Evolutionary conservation across 2,329 filamentous ascomycete species (phyloP).

Genomic region (Verticillium albo-atrum): DNA sequence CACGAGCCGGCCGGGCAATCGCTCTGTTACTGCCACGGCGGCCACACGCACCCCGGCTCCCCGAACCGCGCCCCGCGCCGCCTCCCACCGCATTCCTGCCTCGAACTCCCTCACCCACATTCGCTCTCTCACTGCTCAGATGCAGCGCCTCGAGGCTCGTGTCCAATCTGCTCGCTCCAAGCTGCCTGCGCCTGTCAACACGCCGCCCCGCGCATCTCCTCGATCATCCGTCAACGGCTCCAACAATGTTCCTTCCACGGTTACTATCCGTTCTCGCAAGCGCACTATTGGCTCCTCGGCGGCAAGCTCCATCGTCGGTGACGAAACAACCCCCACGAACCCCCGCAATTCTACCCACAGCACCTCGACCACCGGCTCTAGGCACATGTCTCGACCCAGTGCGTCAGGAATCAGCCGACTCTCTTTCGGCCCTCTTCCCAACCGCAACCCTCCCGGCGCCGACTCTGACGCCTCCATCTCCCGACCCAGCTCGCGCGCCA

Average conservation of each 20-base stretch:
- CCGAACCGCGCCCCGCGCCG: constrained; percentile 35
- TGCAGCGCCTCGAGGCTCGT: constrained; percentile 91
- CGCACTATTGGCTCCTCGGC: constrained; percentile 55
- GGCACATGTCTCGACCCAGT: constrained; percentile 55
- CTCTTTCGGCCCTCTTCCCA: constrained; percentile 59
- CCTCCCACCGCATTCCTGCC: constrained; percentile 46
- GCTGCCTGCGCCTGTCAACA: constrained; percentile 74
- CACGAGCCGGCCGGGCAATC: constrained; percentile 23
- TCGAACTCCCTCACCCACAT: constrained; percentile 84
- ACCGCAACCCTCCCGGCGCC: constrained; percentile 44
- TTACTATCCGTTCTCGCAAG: constrained; percentile 66
- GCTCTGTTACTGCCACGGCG: constrained; percentile 36
- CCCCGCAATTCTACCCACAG: constrained; percentile 38
- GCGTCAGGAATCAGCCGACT: constrained; percentile 59
- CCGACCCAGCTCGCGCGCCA: constrained; percentile 71
- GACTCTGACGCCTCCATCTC: constrained; percentile 41
- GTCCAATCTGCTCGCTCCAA: constrained; percentile 91
- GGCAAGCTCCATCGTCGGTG: constrained; percentile 43
- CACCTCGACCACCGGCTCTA: constrained; percentile 42
- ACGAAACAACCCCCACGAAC: constrained; percentile 33
- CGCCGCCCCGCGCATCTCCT: constrained; percentile 78
- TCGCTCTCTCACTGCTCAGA: constrained; percentile 88
- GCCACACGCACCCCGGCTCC: constrained; percentile 49
- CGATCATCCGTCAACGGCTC: constrained; percentile 41
- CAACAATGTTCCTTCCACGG: constrained; percentile 45